phyloP scores from a whole-genome alignment of 1,284 basidiomycete genomes.

The Phylloboletellus chloephorus region DNA sequence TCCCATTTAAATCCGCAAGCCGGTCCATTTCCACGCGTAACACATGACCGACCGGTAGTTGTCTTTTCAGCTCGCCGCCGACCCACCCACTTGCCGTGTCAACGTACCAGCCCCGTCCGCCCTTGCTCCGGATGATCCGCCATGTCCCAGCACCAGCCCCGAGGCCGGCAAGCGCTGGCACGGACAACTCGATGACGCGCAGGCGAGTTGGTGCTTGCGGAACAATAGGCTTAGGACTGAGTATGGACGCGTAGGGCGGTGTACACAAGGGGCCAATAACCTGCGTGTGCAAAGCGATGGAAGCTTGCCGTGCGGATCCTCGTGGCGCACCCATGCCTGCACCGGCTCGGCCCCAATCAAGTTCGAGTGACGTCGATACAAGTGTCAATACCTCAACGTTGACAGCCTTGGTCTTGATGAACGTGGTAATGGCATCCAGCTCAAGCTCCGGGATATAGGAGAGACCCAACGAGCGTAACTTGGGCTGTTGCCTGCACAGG shows the following conservation, averaged over 20 bases:
- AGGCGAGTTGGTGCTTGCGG: slow-evolving; percentile 64
- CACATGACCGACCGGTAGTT: slow-evolving; percentile 58
- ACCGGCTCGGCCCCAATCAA: slow-evolving; percentile 47
- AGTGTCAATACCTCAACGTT: slow-evolving; percentile 87
- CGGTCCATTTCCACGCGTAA: slow-evolving; percentile 64
- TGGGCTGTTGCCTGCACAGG: slow-evolving; percentile 61
- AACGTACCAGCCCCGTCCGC: slow-evolving; percentile 93
- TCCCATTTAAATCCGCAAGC: slow-evolving; percentile 80
- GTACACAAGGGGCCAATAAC: slow-evolving; percentile 76
- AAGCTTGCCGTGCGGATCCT: slow-evolving; percentile 49
- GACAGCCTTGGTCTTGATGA: slow-evolving; percentile 65
- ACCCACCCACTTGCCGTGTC: slow-evolving; percentile 84
- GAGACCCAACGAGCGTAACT: slow-evolving; percentile 81
- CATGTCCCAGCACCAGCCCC: slow-evolving; percentile 77
- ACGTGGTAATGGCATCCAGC: slow-evolving; percentile 62
- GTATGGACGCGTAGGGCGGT: slow-evolving; percentile 67
- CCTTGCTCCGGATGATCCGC: slow-evolving; percentile 87
- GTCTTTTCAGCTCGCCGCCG: slow-evolving; percentile 50
- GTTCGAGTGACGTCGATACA: slow-evolving; percentile 71
- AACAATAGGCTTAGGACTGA: slow-evolving; percentile 31
- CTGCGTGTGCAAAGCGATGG: slow-evolving; percentile 60
- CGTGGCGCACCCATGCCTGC: slow-evolving; percentile 32
- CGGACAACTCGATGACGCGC: slow-evolving; percentile 84
- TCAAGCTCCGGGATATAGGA: slow-evolving; percentile 77
- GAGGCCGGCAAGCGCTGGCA: slow-evolving; percentile 66